phyloP scores from a whole-genome alignment of 352 stramenopile genomes.

The Phytophthora constricta region DNA sequence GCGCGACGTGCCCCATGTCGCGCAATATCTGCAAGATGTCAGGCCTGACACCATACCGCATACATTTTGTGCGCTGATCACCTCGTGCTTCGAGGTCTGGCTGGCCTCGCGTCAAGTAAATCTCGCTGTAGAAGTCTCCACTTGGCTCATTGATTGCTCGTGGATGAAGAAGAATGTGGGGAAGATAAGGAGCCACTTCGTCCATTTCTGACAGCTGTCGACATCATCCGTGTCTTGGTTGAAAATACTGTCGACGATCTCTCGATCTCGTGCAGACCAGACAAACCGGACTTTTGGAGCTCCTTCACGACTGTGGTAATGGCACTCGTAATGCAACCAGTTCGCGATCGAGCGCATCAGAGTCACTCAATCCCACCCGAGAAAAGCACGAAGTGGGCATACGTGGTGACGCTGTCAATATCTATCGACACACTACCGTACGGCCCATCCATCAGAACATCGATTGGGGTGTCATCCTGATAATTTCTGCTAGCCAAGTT shows the following conservation, averaged over 20 bases:
- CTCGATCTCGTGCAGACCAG: conserved; percentile 6
- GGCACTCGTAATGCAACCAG: conserved; percentile 28
- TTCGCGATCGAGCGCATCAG: conserved; percentile 49
- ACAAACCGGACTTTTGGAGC: background rate
- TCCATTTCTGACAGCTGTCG: too few relatives aligned
- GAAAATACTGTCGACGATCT: conserved; percentile 1
- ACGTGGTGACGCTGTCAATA: conserved; percentile 33
- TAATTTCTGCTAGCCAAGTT: conserved; percentile 7
- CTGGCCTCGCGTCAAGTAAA: too few relatives aligned
- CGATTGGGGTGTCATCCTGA: conserved; percentile 7
- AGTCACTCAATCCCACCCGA: conserved; percentile 51
- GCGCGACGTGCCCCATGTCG: conserved; percentile 24
- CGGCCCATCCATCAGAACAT: conserved; percentile 48
- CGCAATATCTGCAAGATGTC: conserved; percentile 19
- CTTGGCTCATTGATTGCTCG: too few relatives aligned
- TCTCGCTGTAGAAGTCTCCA: too few relatives aligned
- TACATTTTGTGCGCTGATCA: conserved; percentile 14
- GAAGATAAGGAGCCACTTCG: too few relatives aligned
- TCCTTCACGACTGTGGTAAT: background rate
- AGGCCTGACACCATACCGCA: conserved; percentile 30
- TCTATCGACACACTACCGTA: conserved; percentile 52
- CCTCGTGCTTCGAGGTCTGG: conserved; percentile 40
- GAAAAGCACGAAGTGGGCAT: conserved; percentile 52
- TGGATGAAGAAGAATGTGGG: too few relatives aligned
- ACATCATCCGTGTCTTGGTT: conserved; percentile 1